These are phyloP conservation scores for Skeletonema tropicum DNA, from an alignment of 108 stramenopile species.

Conservation along the genomic window DNA sequence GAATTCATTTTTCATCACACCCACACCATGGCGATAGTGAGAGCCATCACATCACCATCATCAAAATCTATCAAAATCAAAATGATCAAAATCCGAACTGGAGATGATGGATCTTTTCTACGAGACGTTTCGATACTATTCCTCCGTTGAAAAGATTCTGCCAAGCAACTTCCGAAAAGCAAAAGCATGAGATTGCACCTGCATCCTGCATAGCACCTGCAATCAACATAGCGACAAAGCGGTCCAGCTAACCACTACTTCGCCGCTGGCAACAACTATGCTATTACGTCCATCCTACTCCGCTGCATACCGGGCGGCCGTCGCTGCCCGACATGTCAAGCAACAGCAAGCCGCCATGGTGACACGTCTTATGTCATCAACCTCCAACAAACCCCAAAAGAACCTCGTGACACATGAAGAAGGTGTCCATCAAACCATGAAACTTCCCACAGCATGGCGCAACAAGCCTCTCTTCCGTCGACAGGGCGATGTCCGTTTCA, in stretches of 20 bases:
- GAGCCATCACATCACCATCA: no score
- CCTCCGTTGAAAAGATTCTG: background rate
- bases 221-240: background rate
- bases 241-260: background rate
- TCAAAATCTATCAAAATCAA: no score
- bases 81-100: no score
- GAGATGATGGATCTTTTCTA: no score
- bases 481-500: conserved; percentile 92
- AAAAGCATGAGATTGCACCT: no score
- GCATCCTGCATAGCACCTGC: no score
- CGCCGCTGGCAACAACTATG: background rate
- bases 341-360: conserved; percentile 4
- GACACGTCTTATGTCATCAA: conserved; percentile 22
- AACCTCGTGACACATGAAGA: conserved; percentile 56
- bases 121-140: no score
- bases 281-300: conserved; percentile 22
- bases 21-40: no score
- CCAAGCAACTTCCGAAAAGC: background rate
- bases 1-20: no score
- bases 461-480: conserved; percentile 94
- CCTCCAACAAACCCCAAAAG: conserved; percentile 31
- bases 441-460: conserved; percentile 78
- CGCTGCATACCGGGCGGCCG: conserved; percentile 31
- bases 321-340: conserved; percentile 17
- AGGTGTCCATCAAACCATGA: conserved; percentile 89